Percentiles rank a stretch among this genome's conserved stretches.
Evolutionary conservation across 2,329 filamentous ascomycete species (phyloP).

Genomic region (Metarhizium anisopliae): DNA sequence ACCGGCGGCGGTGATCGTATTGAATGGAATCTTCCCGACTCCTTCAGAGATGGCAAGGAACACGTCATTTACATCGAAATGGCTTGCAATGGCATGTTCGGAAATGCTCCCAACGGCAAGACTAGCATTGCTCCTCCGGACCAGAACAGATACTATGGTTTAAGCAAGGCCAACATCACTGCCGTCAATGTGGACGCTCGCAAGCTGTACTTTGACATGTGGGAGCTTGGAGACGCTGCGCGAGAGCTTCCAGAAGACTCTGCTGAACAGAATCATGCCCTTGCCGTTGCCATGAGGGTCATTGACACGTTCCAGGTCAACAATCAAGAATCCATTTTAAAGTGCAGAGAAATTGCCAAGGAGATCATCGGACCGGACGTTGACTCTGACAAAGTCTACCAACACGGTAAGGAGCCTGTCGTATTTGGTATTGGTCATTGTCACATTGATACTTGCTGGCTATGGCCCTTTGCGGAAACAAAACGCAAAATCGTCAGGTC

Average conservation of each 20-base stretch:
- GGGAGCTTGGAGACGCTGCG: constrained; percentile 90
- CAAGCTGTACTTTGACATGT: constrained; percentile 82
- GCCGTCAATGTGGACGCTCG: constrained; percentile 81
- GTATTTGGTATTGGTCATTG: constrained; percentile 91
- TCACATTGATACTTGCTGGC: constrained; percentile 96
- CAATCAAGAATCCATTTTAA: constrained; percentile 65
- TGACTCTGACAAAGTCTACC: constrained; percentile 77
- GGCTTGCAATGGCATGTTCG: constrained; percentile 98
- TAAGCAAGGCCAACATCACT: constrained; percentile 74
- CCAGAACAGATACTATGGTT: constrained; percentile 71
- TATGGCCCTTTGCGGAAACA: constrained; percentile 97
- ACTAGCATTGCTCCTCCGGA: constrained; percentile 74
- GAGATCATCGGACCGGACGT: constrained; percentile 75
- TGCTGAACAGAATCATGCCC: constrained; percentile 80
- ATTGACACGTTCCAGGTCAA: constrained; percentile 84
- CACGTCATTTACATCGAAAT: constrained; percentile 95
- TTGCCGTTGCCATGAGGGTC: constrained; percentile 76
- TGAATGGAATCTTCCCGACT: constrained; percentile 82
- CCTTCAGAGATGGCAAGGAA: constrained; percentile 74
- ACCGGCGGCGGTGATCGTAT: constrained; percentile 82
- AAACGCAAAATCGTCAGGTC: constrained; percentile 93
- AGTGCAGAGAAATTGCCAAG: constrained; percentile 73
- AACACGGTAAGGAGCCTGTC: constrained; percentile 61
- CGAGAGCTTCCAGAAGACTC: constrained; percentile 83
- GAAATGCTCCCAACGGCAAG: constrained; percentile 77